Percentiles rank a stretch among this genome's conserved stretches.
Evolutionary conservation across 1,284 basidiomycete genomes (phyloP).

Genomic region (Trichosporon asahii): DNA sequence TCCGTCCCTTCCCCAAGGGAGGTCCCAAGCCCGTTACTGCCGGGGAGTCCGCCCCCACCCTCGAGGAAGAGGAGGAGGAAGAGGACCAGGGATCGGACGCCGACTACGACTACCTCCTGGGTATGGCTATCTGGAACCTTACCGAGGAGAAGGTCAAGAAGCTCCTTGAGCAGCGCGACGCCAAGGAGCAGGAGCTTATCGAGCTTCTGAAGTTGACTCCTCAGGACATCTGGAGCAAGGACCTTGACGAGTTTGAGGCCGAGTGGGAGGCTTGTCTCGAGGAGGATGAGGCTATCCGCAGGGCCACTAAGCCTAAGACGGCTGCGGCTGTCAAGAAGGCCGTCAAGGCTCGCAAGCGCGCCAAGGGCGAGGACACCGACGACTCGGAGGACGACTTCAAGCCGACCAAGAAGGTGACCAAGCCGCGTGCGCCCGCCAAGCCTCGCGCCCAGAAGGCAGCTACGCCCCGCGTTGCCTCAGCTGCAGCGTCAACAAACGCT

Average conservation of each 20-base stretch:
- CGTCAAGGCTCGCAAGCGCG: constrained; percentile 56
- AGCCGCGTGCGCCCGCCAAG: constrained; percentile 50
- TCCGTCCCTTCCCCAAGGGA: constrained; percentile 74
- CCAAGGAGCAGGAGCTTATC: constrained; percentile 81
- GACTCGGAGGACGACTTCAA: constrained; percentile 68
- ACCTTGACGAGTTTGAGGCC: constrained; percentile 76
- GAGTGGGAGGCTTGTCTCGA: constrained; percentile 76
- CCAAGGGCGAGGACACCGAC: constrained; percentile 56
- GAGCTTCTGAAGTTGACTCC: constrained; percentile 74
- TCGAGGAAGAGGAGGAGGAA: constrained; percentile 59
- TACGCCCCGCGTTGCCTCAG: constrained; percentile 16
- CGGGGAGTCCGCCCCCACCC: constrained; percentile 66
- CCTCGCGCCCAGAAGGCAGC: constrained; percentile 32
- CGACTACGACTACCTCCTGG: constrained; percentile 91
- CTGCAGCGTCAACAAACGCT: background rate
- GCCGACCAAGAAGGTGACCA: constrained; percentile 60
- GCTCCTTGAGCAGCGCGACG: constrained; percentile 72
- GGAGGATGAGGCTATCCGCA: constrained; percentile 57
- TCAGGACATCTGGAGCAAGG: constrained; percentile 83
- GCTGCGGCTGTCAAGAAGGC: constrained; percentile 64
- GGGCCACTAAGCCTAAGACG: constrained; percentile 64
- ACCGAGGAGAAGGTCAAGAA: constrained; percentile 92
- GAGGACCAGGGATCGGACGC: constrained; percentile 57
- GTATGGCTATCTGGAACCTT: constrained; percentile 93
- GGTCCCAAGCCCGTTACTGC: constrained; percentile 64